phyloP scores from a whole-genome alignment of 192 early-diverging fungal genomes.

The Podila epigama region DNA sequence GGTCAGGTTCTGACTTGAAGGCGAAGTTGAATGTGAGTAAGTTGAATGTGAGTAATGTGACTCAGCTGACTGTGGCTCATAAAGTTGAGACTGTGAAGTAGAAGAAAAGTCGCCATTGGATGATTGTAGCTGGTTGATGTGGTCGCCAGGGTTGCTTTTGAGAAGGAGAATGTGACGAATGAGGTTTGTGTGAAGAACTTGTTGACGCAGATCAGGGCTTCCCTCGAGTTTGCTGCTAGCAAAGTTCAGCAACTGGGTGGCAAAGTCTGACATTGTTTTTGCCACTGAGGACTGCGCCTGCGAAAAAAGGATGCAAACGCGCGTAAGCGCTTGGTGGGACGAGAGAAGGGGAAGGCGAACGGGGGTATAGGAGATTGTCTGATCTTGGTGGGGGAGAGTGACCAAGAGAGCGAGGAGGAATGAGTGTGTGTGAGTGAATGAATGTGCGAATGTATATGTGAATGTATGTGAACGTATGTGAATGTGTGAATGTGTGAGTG shows the following conservation, averaged over 20 bases:
- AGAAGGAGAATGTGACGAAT: slow-evolving; percentile 40
- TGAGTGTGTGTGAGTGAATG: background rate
- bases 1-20: background rate
- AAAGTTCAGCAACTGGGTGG: slow-evolving; percentile 34
- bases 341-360: background rate
- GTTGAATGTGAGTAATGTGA: background rate
- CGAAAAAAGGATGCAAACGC: background rate
- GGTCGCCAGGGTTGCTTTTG: slow-evolving; percentile 3
- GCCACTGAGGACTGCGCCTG: background rate
- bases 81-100: background rate
- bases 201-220: slow-evolving; percentile 29
- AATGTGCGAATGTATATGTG: background rate
- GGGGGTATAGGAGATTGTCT: background rate
- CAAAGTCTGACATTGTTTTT: slow-evolving; percentile 38
- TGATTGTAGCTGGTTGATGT: background rate
- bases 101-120: background rate
- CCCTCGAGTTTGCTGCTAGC: slow-evolving; percentile 43
- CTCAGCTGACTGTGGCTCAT: background rate
- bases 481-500: background rate
- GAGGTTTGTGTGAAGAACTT: slow-evolving; percentile 38
- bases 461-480: background rate
- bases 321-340: background rate
- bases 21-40: background rate
- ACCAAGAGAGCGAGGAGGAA: background rate
- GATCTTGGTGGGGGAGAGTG: background rate